Percentiles rank a stretch among this genome's conserved stretches.
phyloP scores from a whole-genome alignment of 495 filamentous ascomycete species.

The Aspergillus avenaceus region DNA sequence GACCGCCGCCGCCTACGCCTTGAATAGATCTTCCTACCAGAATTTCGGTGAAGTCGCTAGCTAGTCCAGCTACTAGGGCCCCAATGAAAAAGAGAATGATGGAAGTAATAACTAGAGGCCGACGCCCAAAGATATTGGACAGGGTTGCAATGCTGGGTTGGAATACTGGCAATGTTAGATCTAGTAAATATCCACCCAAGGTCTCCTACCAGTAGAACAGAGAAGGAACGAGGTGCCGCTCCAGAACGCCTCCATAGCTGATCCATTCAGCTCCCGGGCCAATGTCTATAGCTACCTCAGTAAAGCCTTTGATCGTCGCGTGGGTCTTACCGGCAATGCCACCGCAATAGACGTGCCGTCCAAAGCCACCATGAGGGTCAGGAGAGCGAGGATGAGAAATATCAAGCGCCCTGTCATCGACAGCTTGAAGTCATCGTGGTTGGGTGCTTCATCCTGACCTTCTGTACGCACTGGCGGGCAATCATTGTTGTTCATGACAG shows the following conservation, averaged over 20 bases:
- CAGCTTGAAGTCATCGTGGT: conserved; percentile 10
- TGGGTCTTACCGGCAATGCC: conserved; percentile 62
- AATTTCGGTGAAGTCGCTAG: conserved; percentile 27
- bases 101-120: conserved; percentile 36
- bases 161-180: conserved; percentile 22
- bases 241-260: conserved; percentile 51
- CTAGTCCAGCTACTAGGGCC: conserved; percentile 34
- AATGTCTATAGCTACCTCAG: too few relatives aligned
- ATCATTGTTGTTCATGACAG: too few relatives aligned
- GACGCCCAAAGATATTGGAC: conserved; percentile 50
- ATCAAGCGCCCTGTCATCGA: conserved; percentile 6
- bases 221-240: conserved; percentile 47
- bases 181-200: too few relatives aligned
- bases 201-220: conserved; percentile 29
- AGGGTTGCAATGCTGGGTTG: conserved; percentile 38
- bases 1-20: conserved; percentile 32
- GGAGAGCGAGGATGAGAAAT: conserved; percentile 51
- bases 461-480: not conserved
- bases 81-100: conserved; percentile 40
- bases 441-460: not conserved
- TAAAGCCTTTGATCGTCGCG: too few relatives aligned
- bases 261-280: conserved; percentile 33
- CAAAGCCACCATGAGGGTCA: conserved; percentile 60
- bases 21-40: conserved; percentile 29
- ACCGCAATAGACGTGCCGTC: conserved; percentile 68